Percentiles rank a stretch among this genome's conserved stretches.
These are phyloP conservation scores for Nannizzia gypsea DNA, from an alignment of 2,329 filamentous ascomycete genomes.

Conservation along the genomic window DNA sequence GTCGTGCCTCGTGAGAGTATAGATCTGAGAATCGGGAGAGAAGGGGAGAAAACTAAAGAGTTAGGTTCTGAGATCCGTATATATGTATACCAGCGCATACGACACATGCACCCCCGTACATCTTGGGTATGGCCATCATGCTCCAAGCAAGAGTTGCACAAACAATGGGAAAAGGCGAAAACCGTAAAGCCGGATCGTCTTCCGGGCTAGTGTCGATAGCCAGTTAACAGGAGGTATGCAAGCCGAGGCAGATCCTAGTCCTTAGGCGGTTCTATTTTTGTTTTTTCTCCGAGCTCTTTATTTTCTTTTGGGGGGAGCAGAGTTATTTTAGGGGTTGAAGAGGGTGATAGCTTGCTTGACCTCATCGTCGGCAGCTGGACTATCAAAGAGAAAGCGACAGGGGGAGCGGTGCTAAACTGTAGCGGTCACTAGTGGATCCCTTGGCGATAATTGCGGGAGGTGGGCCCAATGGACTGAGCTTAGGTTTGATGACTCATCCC, in stretches of 20 bases:
- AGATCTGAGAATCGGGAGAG: not conserved
- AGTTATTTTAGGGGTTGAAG: not conserved
- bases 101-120: not conserved
- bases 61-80: not conserved
- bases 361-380: not conserved
- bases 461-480: not conserved
- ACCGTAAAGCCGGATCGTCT: not conserved
- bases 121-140: not conserved
- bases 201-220: not conserved
- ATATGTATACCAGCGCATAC: not conserved
- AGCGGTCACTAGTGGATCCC: not conserved
- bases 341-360: not conserved
- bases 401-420: not conserved
- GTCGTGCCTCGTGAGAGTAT: not conserved
- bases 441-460: not conserved
- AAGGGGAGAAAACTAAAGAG: not conserved
- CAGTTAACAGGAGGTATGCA: not conserved
- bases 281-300: not conserved
- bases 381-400: not conserved
- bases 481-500: not conserved
- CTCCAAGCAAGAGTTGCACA: not conserved
- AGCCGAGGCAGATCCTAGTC: not conserved
- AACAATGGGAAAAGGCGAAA: constrained; percentile 1
- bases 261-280: not conserved
- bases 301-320: not conserved